Conservation (phyloP, 225 moss, liverwort and hornwort species). For the Polytrichum commune region DNA sequence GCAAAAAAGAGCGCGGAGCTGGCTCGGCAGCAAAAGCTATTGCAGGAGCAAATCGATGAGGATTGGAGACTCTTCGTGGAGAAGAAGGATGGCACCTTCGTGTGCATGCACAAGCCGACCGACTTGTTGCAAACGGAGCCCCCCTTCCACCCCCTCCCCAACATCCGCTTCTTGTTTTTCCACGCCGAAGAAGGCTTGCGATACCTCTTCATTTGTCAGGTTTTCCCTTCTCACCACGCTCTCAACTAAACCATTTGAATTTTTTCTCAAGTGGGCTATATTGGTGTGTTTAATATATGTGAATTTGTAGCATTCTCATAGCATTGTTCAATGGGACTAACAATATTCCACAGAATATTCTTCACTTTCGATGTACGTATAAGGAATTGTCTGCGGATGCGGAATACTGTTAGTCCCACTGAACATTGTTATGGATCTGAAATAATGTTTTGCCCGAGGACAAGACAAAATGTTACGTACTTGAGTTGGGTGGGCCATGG, state of each 20-base stretch:
- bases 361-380: too few species aligned
- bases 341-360: too few species aligned
- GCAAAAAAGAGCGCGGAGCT: conserved; percentile 3
- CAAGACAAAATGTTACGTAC: too few species aligned
- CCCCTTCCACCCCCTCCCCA: conserved; percentile 43
- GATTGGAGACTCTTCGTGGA: conserved; percentile 55
- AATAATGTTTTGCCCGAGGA: too few species aligned
- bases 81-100: conserved; percentile 35
- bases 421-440: too few species aligned
- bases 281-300: too few species aligned
- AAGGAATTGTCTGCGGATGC: too few species aligned
- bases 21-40: conserved; percentile 18
- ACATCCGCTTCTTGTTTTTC: conserved; percentile 45
- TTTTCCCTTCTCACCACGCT: background rate
- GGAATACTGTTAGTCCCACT: too few species aligned
- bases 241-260: background rate
- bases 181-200: conserved; percentile 68
- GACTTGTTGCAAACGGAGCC: conserved; percentile 40
- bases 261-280: too few species aligned
- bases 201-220: conserved; percentile 55
- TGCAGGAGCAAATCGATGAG: conserved; percentile 35
- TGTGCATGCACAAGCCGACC: conserved; percentile 58
- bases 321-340: too few species aligned
- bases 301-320: too few species aligned
- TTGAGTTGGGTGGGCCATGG: too few species aligned